A percentile compares a stretch with the other conserved stretches of the same genome.
Evolutionary conservation across 352 stramenopile species (phyloP).

Genomic region (Achlya hypogyna): DNA sequence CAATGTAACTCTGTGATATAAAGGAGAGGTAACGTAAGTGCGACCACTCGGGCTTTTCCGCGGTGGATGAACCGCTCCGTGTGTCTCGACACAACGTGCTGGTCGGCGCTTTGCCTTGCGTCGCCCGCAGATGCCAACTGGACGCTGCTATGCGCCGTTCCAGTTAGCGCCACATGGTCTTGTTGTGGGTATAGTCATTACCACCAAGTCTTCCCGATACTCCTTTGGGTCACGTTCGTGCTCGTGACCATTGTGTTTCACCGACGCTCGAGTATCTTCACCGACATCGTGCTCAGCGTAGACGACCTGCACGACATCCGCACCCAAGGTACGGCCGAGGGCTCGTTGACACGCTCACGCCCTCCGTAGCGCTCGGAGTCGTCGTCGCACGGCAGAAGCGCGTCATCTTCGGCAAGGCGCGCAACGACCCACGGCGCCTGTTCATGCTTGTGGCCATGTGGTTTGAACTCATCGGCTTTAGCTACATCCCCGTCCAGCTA

Average conservation of each 20-base stretch:
- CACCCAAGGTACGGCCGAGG: slow-evolving; percentile 18
- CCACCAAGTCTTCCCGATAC: background rate
- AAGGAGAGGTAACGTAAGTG: too few species aligned
- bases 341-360: too few species aligned
- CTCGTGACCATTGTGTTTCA: background rate
- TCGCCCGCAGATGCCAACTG: background rate
- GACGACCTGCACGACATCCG: slow-evolving; percentile 16
- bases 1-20: too few species aligned
- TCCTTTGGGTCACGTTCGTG: slow-evolving; percentile 1
- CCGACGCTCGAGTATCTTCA: background rate
- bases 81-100: background rate
- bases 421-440: background rate
- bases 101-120: background rate
- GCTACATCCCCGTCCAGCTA: slow-evolving; percentile 13
- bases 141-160: background rate
- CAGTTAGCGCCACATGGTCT: background rate
- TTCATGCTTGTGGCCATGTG: slow-evolving; percentile 15
- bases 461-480: slow-evolving; percentile 15
- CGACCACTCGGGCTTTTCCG: too few species aligned
- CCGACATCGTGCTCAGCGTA: background rate
- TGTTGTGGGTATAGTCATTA: background rate
- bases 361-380: slow-evolving; percentile 8
- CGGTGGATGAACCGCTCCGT: too few species aligned
- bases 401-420: background rate
- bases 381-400: slow-evolving; percentile 15